phyloP scores from a whole-genome alignment of 2,329 filamentous ascomycete species.

The Monilinia laxa region DNA sequence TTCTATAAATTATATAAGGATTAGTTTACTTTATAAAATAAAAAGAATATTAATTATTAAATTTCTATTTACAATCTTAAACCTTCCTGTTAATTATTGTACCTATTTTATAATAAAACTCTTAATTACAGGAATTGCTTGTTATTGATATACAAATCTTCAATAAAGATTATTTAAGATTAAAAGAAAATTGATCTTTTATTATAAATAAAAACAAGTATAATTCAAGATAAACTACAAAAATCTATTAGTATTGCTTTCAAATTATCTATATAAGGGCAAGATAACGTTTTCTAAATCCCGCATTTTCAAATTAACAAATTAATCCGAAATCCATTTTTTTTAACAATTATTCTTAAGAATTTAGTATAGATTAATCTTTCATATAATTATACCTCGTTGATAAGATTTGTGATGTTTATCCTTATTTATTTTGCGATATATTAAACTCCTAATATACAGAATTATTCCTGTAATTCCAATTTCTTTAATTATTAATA shows the following conservation, averaged over 20 bases:
- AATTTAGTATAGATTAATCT: slow-evolving; percentile 20
- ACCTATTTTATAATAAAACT: neutral
- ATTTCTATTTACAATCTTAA: neutral
- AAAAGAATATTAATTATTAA: no score
- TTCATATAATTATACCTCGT: slow-evolving; percentile 11
- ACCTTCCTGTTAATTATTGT: neutral
- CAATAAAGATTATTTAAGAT: neutral
- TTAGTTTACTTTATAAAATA: neutral
- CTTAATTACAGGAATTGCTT: neutral
- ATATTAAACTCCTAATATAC: slow-evolving; percentile 22
- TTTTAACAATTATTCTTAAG: slow-evolving; percentile 22
- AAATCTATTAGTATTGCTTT: neutral
- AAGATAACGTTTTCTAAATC: neutral
- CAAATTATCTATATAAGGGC: neutral
- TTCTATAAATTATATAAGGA: neutral
- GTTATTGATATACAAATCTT: neutral
- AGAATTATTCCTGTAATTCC: slow-evolving; percentile 30
- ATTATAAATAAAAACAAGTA: neutral
- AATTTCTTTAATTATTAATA: slow-evolving; percentile 30
- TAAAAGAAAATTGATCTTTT: neutral
- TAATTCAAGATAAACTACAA: neutral
- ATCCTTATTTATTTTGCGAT: neutral
- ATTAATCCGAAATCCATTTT: slow-evolving; percentile 16
- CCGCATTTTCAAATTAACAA: slow-evolving; percentile 3
- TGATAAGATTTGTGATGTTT: neutral